These are phyloP conservation scores for Geotrichum fermentans DNA, from an alignment of 1,139 yeast genomes.

Conservation along the genomic window DNA sequence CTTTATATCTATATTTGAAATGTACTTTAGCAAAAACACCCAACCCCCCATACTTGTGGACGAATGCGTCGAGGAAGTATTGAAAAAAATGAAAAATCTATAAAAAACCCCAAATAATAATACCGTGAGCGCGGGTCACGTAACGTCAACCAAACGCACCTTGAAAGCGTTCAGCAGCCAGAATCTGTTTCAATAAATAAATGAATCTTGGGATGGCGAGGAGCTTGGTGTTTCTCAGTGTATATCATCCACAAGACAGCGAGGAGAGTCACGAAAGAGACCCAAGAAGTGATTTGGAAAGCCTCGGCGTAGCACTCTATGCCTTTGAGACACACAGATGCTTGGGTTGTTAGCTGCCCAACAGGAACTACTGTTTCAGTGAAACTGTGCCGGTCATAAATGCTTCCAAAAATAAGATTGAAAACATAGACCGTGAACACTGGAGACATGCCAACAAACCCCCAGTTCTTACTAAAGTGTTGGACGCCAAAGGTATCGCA, in stretches of 20 bases:
- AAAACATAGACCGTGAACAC: slow-evolving; percentile 37
- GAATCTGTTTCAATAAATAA: neutral
- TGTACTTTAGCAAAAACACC: no score
- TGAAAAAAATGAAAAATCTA: no score
- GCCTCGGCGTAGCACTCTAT: slow-evolving; percentile 29
- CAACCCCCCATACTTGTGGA: no score
- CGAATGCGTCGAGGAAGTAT: no score
- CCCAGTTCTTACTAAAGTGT: slow-evolving; percentile 75
- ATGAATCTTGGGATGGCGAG: neutral
- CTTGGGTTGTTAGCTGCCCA: neutral
- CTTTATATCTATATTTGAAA: no score
- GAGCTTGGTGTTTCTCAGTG: slow-evolving; percentile 16
- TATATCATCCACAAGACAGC: slow-evolving; percentile 31
- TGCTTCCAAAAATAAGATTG: slow-evolving; percentile 35
- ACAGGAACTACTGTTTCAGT: slow-evolving; percentile 12
- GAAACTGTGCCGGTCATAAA: slow-evolving; percentile 33
- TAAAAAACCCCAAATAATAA: no score
- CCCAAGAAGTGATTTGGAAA: slow-evolving; percentile 25
- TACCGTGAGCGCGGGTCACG: no score
- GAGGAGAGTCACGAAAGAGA: slow-evolving; percentile 36
- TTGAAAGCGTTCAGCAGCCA: neutral
- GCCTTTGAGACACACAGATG: slow-evolving; percentile 29
- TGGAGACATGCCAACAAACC: slow-evolving; percentile 44
- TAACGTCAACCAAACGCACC: no score
- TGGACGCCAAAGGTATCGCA: slow-evolving; percentile 68